Conservation (phyloP, 164 flowering plant species). For the Protea cynaroides region DNA sequence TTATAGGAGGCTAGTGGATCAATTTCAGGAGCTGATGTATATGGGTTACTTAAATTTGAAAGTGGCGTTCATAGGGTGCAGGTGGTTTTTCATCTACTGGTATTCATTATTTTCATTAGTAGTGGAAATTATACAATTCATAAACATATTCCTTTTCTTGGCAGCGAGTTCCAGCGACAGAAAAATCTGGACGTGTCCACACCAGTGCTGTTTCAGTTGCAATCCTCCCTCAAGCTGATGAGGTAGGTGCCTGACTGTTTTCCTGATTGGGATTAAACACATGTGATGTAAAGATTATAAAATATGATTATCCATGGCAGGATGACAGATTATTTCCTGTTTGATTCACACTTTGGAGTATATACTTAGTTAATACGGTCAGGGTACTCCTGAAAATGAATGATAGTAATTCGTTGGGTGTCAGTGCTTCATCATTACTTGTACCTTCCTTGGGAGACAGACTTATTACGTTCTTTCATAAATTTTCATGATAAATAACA, state of each 20-base stretch:
- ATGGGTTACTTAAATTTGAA: constrained; percentile 93
- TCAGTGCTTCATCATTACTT: too few relatives aligned
- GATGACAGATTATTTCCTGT: too few relatives aligned
- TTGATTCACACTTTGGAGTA: too few relatives aligned
- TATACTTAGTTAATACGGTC: too few relatives aligned
- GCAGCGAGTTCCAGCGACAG: constrained; percentile 96
- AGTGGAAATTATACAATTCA: neutral
- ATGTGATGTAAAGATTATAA: neutral
- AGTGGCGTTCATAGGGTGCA: constrained; percentile 99
- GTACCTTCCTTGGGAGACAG: too few relatives aligned
- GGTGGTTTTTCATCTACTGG: constrained; percentile 27
- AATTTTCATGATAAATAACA: too few relatives aligned
- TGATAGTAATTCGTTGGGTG: too few relatives aligned
- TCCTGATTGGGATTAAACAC: neutral
- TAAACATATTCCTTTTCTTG: constrained; percentile 1
- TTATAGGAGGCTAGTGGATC: constrained; percentile 90
- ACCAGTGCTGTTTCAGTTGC: constrained; percentile 99
- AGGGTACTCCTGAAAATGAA: too few relatives aligned
- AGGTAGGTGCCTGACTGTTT: constrained; percentile 67
- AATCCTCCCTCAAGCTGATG: constrained; percentile 95
- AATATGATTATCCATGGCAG: neutral
- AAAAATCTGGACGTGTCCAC: constrained; percentile 93
- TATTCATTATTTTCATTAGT: neutral
- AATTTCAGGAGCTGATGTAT: constrained; percentile 72
- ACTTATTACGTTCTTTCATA: too few relatives aligned